phyloP scores from a whole-genome alignment of 2,329 filamentous ascomycete genomes.

The Elsinoe australis region DNA sequence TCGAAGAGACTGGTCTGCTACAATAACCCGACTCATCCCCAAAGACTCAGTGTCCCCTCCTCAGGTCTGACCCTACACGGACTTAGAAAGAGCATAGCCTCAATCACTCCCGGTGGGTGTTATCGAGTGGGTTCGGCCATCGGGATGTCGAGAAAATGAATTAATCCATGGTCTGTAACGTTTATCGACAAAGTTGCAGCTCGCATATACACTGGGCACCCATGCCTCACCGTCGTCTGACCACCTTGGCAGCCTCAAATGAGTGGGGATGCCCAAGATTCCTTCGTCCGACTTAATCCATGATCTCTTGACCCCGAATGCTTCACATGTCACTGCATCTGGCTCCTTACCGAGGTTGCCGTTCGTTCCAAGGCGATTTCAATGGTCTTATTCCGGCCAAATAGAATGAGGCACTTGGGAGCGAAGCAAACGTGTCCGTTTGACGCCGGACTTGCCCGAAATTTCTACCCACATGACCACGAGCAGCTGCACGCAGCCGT shows the following conservation, averaged over 20 bases:
- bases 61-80: no score
- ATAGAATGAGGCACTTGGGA: slow-evolving; percentile 13
- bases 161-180: no score
- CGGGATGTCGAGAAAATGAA: no score
- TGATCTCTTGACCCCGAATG: not conserved
- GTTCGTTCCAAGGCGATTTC: not conserved
- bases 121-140: no score
- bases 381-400: no score
- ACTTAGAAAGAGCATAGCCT: no score
- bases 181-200: no score
- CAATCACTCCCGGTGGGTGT: no score
- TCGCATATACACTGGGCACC: not conserved
- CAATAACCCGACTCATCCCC: no score
- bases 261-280: slow-evolving; percentile 12
- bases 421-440: not conserved
- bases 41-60: no score
- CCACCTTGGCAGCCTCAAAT: slow-evolving; percentile 7
- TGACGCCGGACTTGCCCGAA: slow-evolving; percentile 13
- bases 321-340: slow-evolving; percentile 4
- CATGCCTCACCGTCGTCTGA: slow-evolving; percentile 4
- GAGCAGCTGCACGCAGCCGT: slow-evolving; percentile 5
- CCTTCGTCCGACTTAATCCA: not conserved
- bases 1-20: no score
- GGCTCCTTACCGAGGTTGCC: not conserved
- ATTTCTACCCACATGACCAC: slow-evolving; percentile 3